Conservation (phyloP, 1,284 basidiomycete genomes). For the Mycosarcoma maydis region DNA sequence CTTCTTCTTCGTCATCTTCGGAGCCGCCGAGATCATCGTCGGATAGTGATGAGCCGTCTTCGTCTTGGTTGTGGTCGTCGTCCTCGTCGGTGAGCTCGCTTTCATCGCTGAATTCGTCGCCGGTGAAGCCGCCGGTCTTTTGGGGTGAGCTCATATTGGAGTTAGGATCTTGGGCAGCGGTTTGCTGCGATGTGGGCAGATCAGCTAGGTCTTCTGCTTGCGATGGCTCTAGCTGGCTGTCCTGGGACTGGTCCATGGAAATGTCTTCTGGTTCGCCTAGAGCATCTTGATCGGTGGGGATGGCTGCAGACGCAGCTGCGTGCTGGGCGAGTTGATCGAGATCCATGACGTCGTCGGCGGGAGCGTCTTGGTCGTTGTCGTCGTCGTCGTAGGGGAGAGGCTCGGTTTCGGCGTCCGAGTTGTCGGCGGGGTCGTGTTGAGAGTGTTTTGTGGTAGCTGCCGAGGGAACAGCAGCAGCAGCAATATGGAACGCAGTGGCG, state of each 20-base stretch:
- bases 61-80: slow-evolving; percentile 45
- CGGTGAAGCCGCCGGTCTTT: slow-evolving; percentile 47
- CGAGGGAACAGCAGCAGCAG: slow-evolving; percentile 36
- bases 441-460: slow-evolving; percentile 13
- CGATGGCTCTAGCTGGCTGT: slow-evolving; percentile 20
- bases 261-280: slow-evolving; percentile 22
- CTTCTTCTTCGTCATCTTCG: slow-evolving; percentile 45
- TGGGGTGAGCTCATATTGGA: slow-evolving; percentile 48
- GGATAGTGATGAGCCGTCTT: slow-evolving; percentile 38
- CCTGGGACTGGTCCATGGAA: slow-evolving; percentile 25
- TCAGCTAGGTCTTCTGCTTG: slow-evolving; percentile 12
- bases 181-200: slow-evolving; percentile 24
- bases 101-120: slow-evolving; percentile 56
- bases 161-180: slow-evolving; percentile 31
- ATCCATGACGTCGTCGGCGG: slow-evolving; percentile 36
- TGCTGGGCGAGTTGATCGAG: slow-evolving; percentile 27
- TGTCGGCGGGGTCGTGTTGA: slow-evolving; percentile 19
- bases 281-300: slow-evolving; percentile 15
- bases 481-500: slow-evolving; percentile 19
- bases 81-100: slow-evolving; percentile 58
- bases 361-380: slow-evolving; percentile 22
- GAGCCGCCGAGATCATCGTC: slow-evolving; percentile 46
- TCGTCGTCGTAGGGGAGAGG: slow-evolving; percentile 60
- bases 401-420: slow-evolving; percentile 62
- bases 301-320: slow-evolving; percentile 14